Evolutionary conservation across 2,329 filamentous ascomycete species (phyloP), one percentile per base, ranked within the genome.

Genomic region (Cladophialophora bantiana): DNA sequence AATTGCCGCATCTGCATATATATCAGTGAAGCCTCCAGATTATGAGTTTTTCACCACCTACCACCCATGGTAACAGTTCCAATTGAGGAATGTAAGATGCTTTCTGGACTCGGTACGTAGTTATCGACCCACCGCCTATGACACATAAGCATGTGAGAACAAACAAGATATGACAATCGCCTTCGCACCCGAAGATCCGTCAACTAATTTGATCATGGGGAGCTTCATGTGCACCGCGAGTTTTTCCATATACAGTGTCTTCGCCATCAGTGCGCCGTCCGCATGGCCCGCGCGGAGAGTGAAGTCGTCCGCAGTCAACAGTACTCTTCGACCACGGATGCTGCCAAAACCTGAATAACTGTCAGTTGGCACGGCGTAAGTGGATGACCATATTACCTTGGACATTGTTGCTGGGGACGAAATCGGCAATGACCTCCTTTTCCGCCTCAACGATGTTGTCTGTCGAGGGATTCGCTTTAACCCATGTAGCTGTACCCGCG

Each of bases 261-360:
- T 88, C 53, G 82, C 84, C 73, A 76, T 80, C 38, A 86, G 78
- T 13, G 86, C 81, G 0, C 88, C 88, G 76, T 89, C 88, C 0
- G 87, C 86, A 78, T 90, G 88, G 1, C 88, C 88, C 34, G 86
- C 86, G 5, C 88, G 79, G 34, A 89, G 84, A 1, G 83, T 85
- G 70, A 89, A 89, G 73, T 90, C 88, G 73, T 90, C 87, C 0
- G 86, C 87, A 0, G 88, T 89, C 57, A 89, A 83, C 0, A 89
- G 77, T 2, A 89, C 79, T 62, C 83, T 82, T 45, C 87, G 77
- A 34, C 40, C 59, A n/a, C 48, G 64, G 10, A 62, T 55, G 20
- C 20, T 13, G 4, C 48, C 59, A 40, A 62, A 55, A 1, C 58
- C 36, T 61, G 13, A 13, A 7, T 18, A 18, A 52, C 59, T 10